These are phyloP conservation scores for Rhizopus microsporus DNA, from an alignment of 371 early-diverging fungal species.

Conservation along the genomic window DNA sequence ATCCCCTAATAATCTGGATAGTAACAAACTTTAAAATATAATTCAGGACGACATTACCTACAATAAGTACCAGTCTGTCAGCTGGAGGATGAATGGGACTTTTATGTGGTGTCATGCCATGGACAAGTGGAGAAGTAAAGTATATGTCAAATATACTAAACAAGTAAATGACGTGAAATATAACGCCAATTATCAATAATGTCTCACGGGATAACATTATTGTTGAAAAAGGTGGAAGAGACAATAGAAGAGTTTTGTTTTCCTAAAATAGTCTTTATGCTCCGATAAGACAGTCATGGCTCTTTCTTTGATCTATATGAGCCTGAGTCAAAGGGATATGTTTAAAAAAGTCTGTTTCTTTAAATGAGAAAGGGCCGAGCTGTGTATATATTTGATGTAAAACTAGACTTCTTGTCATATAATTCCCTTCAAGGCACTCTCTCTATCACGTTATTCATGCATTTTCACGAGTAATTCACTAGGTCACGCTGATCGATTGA, in stretches of 20 bases:
- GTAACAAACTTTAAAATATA: not conserved
- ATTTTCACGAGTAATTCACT: no score
- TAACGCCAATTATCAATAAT: slow-evolving; percentile 74
- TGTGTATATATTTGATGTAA: no score
- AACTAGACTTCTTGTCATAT: no score
- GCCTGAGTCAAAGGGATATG: no score
- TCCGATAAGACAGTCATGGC: not conserved
- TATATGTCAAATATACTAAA: slow-evolving; percentile 96
- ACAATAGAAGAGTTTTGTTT: not conserved
- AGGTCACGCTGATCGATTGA: no score
- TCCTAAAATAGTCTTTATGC: not conserved
- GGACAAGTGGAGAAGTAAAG: slow-evolving; percentile 95
- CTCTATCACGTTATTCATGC: no score
- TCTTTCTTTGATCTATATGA: no score
- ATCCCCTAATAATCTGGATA: slow-evolving; percentile 64
- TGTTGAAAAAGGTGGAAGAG: not conserved
- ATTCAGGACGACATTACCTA: slow-evolving; percentile 60
- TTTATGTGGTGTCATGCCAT: slow-evolving; percentile 87
- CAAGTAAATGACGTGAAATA: slow-evolving; percentile 90
- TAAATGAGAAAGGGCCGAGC: no score
- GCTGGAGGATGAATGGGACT: slow-evolving; percentile 80
- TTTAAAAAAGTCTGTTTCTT: no score
- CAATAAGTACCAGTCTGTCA: slow-evolving; percentile 85
- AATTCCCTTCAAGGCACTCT: no score
- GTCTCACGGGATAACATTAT: slow-evolving; percentile 51